phyloP scores from a whole-genome alignment of 176 grass and related monocot species.

The Musa acuminata region DNA sequence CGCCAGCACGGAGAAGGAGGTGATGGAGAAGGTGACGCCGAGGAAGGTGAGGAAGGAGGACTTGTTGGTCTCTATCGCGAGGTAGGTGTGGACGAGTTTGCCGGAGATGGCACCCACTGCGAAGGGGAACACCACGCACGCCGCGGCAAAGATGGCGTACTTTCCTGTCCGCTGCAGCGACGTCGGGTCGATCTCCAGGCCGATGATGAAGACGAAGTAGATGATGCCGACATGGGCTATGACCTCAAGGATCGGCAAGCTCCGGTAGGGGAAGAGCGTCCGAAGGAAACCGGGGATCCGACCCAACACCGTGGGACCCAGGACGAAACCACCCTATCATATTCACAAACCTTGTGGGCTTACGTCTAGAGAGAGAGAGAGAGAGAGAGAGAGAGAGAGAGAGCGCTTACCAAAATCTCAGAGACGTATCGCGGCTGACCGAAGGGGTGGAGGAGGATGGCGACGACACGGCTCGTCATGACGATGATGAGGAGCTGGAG shows the following conservation, averaged over 20 bases:
- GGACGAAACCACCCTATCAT: constrained; percentile 48
- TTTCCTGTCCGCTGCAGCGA: constrained; percentile 46
- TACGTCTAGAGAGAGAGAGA: not conserved
- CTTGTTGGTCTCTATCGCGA: constrained; percentile 45
- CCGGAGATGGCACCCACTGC: constrained; percentile 41
- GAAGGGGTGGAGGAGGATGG: constrained; percentile 58
- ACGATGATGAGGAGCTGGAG: constrained; percentile 73
- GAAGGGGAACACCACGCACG: constrained; percentile 68
- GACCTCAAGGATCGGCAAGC: constrained; percentile 67
- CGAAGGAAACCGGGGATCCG: constrained; percentile 22
- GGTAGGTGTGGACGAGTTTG: constrained; percentile 47
- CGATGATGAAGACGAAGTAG: constrained; percentile 69
- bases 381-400: too few species aligned
- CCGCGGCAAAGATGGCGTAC: constrained; percentile 39
- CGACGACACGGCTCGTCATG: constrained; percentile 51
- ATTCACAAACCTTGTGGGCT: not conserved
- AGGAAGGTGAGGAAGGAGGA: constrained; percentile 70
- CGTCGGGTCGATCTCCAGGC: constrained; percentile 72
- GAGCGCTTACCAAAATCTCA: constrained; percentile 47
- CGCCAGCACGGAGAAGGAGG: constrained; percentile 74
- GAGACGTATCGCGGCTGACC: constrained; percentile 79
- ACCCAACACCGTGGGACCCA: constrained; percentile 61
- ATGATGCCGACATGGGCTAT: constrained; percentile 71
- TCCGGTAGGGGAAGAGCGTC: constrained; percentile 49
- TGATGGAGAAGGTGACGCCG: constrained; percentile 61